Base-by-base conservation (phyloP, 1,284 basidiomycete genomes). In the Leccinum insigne region DNA sequence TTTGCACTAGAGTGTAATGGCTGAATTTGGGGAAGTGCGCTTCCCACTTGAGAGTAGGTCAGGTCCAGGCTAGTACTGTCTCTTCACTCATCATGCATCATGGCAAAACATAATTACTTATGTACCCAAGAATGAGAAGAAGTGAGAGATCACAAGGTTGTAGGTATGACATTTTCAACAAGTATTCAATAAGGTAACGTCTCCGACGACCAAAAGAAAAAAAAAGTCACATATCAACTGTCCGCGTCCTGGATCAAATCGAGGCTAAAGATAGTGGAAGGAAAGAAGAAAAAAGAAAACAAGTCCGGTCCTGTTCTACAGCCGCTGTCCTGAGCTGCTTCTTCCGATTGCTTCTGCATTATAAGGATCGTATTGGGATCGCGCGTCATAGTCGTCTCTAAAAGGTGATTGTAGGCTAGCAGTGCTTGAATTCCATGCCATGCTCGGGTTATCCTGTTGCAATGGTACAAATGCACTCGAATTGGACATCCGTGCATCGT, bases 381-480 rank as follows among this genome's bases (percentile, higher is more conserved):
- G 77, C 62, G 65, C 67, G 29, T 71, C 73, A 23, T 68, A 70
- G 16, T 81, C 77, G 69, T 88, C 86, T 58, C 73, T 78, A 73
- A 85, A 86, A 58, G 81, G 78, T 29, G 77, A 70, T 58, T 73
- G 73, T 58, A 81, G 64, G 68, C 80, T 82, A 18, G 74, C 71
- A 18, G 71, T 80, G 71, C 85, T 87, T 58, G 80, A 79, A 64
- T 83, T 82, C 83, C 83, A 85, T 58, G 81, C 80, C 67, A 80
- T 80, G 69, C 83, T 86, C 62, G 79, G 71, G 70, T 86, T 86
- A 69, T 80, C 82, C 69, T 86, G 84, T 65, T 83, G 83, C 69
- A 89, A 71, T 26, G 87, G 87, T 58, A 86, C 77, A 70, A 88
- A 88, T 40, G 85, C 83, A 68, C 85, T 87, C 68, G 83, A 85